phyloP scores from a whole-genome alignment of 192 early-diverging fungal genomes.

The Piromyces finnis region DNA sequence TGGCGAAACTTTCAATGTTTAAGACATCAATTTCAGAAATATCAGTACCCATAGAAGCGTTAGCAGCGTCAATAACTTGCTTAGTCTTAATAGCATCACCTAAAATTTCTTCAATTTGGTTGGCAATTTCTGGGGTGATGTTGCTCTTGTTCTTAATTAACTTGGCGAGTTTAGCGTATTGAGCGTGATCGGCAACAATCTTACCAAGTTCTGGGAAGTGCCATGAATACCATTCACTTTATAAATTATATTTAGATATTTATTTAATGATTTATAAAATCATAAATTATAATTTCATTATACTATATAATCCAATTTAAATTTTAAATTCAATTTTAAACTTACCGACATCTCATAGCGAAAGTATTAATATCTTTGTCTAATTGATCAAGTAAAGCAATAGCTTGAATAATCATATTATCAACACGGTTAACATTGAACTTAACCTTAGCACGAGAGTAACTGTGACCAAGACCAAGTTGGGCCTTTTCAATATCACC shows the following conservation, averaged over 20 bases:
- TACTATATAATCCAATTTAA: background rate
- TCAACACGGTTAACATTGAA: conserved; percentile 97
- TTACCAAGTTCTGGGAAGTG: conserved; percentile 98
- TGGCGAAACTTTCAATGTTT: conserved; percentile 87
- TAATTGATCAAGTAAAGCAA: conserved; percentile 86
- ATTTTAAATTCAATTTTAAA: conserved; percentile 1
- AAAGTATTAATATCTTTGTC: conserved; percentile 99
- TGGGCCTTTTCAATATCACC: conserved; percentile 86
- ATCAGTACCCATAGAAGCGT: conserved; percentile 95
- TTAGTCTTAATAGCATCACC: conserved; percentile 65
- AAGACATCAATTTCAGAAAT: conserved; percentile 88
- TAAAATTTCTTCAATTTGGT: conserved; percentile 60
- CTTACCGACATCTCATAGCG: conserved; percentile 72
- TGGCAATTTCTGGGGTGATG: conserved; percentile 50
- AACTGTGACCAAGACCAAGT: conserved; percentile 93
- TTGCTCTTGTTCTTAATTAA: conserved; percentile 84
- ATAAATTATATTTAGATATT: too few species aligned
- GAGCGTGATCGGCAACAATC: conserved; percentile 82
- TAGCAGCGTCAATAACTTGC: conserved; percentile 83
- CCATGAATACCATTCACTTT: conserved; percentile 98
- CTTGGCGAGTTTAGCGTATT: conserved; percentile 78
- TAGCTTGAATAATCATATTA: conserved; percentile 99
- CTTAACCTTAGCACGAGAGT: conserved; percentile 98
- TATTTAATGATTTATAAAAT: too few species aligned
- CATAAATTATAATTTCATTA: background rate